These are phyloP conservation scores for Cercospora zeina DNA, from an alignment of 2,329 filamentous ascomycete genomes.

Conservation along the genomic window DNA sequence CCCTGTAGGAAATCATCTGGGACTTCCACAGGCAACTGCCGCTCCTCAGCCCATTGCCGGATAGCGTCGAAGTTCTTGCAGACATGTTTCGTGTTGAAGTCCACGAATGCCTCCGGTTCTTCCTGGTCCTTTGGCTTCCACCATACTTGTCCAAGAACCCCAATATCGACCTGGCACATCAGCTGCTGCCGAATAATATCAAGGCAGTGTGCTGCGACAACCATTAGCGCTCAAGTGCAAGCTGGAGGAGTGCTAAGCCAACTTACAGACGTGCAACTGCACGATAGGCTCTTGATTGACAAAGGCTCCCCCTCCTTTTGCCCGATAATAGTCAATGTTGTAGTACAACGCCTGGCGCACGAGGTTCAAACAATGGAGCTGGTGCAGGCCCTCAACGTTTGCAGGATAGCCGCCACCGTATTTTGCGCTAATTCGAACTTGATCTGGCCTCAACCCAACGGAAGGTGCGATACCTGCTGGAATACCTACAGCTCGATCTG, in stretches of 20 bases:
- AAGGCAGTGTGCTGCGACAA: conserved; percentile 57
- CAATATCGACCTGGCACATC: conserved; percentile 64
- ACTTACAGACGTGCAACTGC: conserved; percentile 59
- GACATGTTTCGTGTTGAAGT: conserved; percentile 62
- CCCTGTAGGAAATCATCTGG: conserved; percentile 27
- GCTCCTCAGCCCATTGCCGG: conserved; percentile 55
- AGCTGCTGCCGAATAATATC: conserved; percentile 65
- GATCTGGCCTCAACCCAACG: conserved; percentile 55
- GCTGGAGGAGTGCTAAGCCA: not conserved
- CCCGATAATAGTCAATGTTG: conserved; percentile 62
- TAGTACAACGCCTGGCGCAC: conserved; percentile 60
- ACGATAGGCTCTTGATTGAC: conserved; percentile 58
- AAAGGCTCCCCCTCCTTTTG: conserved; percentile 55
- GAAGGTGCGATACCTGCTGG: conserved; percentile 22
- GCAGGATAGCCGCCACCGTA: conserved; percentile 62
- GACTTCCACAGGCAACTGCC: conserved; percentile 53
- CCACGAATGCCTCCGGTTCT: conserved; percentile 55
- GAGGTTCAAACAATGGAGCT: conserved; percentile 62
- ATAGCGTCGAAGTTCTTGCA: conserved; percentile 61
- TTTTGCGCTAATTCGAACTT: conserved; percentile 57
- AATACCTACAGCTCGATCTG: conserved; percentile 21
- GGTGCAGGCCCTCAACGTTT: conserved; percentile 59
- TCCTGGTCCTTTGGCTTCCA: conserved; percentile 46
- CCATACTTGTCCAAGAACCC: conserved; percentile 64
- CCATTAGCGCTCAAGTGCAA: conserved; percentile 8